A percentile compares a stretch with the other conserved stretches of the same genome.
These are phyloP conservation scores for Capsicum rhomboideum DNA, from an alignment of 257 asterid species.

Conservation along the genomic window DNA sequence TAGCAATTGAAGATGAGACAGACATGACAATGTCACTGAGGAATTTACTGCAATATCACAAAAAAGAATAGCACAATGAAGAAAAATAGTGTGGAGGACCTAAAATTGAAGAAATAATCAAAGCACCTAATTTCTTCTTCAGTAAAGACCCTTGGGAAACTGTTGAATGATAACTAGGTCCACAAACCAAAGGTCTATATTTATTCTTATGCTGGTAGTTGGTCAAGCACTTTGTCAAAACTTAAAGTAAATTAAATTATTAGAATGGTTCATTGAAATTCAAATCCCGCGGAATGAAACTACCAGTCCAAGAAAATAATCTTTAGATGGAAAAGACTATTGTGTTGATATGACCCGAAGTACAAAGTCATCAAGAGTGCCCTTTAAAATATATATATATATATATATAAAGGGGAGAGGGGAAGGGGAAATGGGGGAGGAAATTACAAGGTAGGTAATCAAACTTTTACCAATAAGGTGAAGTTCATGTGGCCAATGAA, in stretches of 20 bases:
- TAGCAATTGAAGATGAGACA: slow-evolving; percentile 75
- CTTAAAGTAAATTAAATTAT: background rate
- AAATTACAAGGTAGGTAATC: background rate
- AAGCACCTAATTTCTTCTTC: background rate
- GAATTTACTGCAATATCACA: slow-evolving; percentile 58
- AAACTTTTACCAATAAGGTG: background rate
- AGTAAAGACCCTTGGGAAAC: background rate
- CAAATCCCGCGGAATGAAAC: background rate
- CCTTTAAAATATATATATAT: too few relatives aligned
- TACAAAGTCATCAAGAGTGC: background rate
- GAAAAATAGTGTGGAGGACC: background rate
- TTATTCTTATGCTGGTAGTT: background rate
- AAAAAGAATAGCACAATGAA: background rate
- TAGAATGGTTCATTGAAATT: background rate
- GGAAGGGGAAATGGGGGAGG: background rate
- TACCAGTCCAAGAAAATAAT: background rate
- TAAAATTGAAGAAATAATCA: background rate
- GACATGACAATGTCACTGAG: slow-evolving; percentile 85
- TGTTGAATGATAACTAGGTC: background rate
- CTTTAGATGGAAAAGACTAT: background rate
- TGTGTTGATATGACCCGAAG: background rate
- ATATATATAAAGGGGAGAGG: background rate
- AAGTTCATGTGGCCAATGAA: background rate
- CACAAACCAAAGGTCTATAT: background rate
- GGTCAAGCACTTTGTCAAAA: background rate